phyloP scores from a whole-genome alignment of 371 early-diverging fungal genomes.

The Syncephalis plumigaleata region DNA sequence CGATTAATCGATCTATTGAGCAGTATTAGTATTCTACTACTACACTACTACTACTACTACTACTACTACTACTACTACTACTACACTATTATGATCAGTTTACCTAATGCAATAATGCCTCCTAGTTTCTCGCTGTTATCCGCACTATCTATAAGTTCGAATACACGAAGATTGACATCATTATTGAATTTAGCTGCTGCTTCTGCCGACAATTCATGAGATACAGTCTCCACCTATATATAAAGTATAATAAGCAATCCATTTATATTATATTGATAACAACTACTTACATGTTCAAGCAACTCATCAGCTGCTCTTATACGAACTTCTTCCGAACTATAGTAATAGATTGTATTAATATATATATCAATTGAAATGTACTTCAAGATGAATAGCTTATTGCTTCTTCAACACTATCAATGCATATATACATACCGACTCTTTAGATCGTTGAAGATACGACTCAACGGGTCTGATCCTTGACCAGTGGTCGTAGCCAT shows the following conservation, averaged over 20 bases:
- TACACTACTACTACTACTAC: too few relatives aligned
- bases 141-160: conserved; percentile 8
- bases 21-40: not conserved
- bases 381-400: too few relatives aligned
- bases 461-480: too few relatives aligned
- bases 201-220: not conserved
- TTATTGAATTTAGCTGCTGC: not conserved
- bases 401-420: too few relatives aligned
- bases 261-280: too few relatives aligned
- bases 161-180: conserved; percentile 6
- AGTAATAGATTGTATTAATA: too few relatives aligned
- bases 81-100: too few relatives aligned
- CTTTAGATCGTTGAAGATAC: too few relatives aligned
- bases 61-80: not conserved
- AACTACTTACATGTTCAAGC: not conserved
- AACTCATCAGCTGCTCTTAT: conserved; percentile 1
- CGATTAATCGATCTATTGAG: conserved; percentile 59
- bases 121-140: conserved; percentile 10
- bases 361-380: too few relatives aligned
- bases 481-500: too few relatives aligned
- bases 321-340: conserved; percentile 3
- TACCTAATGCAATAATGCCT: conserved; percentile 9
- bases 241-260: too few relatives aligned
- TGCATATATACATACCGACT: too few relatives aligned
- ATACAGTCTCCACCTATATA: not conserved